A percentile compares a stretch with the other conserved stretches of the same genome.
These are phyloP conservation scores for Crithidia sp. DNA, from an alignment of 208 protist genomes.

Conservation along the genomic window DNA sequence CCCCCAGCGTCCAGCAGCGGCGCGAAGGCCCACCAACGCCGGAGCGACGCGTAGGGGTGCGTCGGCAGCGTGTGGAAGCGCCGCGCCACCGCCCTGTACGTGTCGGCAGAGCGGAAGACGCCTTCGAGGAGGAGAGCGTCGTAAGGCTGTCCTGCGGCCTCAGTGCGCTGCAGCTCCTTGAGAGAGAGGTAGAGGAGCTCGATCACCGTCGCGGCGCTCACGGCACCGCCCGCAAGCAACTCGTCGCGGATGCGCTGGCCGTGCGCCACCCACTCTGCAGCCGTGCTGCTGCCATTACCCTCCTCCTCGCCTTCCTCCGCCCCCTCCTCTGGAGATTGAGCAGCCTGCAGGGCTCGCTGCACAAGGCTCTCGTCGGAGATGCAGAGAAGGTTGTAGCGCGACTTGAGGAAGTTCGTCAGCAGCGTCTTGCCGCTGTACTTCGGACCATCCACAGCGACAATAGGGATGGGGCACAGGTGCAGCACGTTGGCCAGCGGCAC, in stretches of 20 bases:
- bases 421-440: constrained; percentile 85
- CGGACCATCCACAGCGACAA: constrained; percentile 75
- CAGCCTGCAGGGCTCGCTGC: constrained; percentile 44
- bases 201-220: constrained; percentile 46
- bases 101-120: constrained; percentile 41
- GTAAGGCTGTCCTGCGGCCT: constrained; percentile 22
- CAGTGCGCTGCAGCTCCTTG: constrained; percentile 26
- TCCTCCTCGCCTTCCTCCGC: background rate
- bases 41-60: constrained; percentile 22
- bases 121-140: constrained; percentile 76
- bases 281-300: constrained; percentile 1
- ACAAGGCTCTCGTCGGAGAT: constrained; percentile 67
- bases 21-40: constrained; percentile 11
- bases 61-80: constrained; percentile 23
- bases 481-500: constrained; percentile 40
- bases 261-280: constrained; percentile 40
- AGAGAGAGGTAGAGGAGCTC: constrained; percentile 65
- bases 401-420: constrained; percentile 48
- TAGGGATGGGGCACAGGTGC: constrained; percentile 53
- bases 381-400: constrained; percentile 49
- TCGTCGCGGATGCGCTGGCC: constrained; percentile 43
- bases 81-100: constrained; percentile 38
- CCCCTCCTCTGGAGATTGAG: background rate
- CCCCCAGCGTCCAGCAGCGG: background rate
- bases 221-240: constrained; percentile 53